A percentile compares a stretch with the other conserved stretches of the same genome.
phyloP scores from a whole-genome alignment of 768 basidiomycete species.

The Porpolomopsis calyptriformis region DNA sequence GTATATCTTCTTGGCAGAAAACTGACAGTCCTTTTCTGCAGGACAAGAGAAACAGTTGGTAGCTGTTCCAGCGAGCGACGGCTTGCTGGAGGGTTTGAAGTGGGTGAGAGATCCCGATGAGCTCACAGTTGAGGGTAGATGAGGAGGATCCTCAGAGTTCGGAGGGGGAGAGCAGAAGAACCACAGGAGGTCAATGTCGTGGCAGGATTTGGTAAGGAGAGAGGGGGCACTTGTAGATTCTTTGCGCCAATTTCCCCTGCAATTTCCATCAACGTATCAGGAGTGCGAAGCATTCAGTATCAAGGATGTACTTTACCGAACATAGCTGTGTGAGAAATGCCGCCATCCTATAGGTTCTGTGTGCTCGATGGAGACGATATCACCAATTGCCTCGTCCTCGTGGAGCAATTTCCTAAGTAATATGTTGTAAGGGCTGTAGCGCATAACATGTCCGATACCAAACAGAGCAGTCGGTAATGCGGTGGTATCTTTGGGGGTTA shows the following conservation, averaged over 20 bases:
- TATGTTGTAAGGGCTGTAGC: not conserved
- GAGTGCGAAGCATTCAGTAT: not conserved
- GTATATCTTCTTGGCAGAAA: slow-evolving; percentile 3
- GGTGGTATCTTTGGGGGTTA: not conserved
- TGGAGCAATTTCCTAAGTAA: slow-evolving; percentile 2
- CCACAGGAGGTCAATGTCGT: slow-evolving; percentile 4
- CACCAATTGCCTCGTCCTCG: not conserved
- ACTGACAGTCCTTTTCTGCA: slow-evolving; percentile 1
- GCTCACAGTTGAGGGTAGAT: not conserved
- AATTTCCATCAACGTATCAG: too few species aligned
- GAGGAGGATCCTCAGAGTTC: slow-evolving; percentile 1
- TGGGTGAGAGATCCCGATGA: slow-evolving; percentile 1
- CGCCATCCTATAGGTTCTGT: slow-evolving; percentile 4
- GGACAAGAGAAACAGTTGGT: slow-evolving; percentile 3
- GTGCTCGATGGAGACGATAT: slow-evolving; percentile 1
- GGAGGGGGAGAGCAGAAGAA: slow-evolving; percentile 2
- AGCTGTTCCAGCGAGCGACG: not conserved
- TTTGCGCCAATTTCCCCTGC: slow-evolving; percentile 2
- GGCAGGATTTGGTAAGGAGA: slow-evolving; percentile 3
- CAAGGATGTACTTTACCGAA: not conserved
- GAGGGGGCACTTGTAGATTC: slow-evolving; percentile 3
- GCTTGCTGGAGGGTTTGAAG: slow-evolving; percentile 3
- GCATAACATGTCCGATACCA: slow-evolving; percentile 3
- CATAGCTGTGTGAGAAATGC: slow-evolving; percentile 3
- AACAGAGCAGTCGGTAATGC: not conserved